Evolutionary conservation across 2,329 filamentous ascomycete genomes (phyloP).

Genomic region (Fusarium nelsonii): DNA sequence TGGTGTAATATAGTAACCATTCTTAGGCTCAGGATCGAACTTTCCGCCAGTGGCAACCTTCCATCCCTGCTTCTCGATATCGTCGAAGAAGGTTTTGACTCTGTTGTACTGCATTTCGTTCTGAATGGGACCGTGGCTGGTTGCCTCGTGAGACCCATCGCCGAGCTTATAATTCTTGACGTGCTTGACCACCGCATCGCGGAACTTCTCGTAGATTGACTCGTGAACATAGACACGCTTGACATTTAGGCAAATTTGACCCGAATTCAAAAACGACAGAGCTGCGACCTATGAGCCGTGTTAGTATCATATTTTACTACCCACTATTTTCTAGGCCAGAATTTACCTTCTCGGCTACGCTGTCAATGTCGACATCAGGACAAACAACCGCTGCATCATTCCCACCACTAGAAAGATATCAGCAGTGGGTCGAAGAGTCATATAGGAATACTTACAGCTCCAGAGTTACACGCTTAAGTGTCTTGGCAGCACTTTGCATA

Average conservation of each 20-base stretch:
- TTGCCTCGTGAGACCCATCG: conserved; percentile 54
- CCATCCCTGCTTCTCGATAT: conserved; percentile 60
- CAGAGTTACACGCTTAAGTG: conserved; percentile 70
- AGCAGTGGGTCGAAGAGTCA: rapidly evolving
- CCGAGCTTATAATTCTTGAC: conserved; percentile 61
- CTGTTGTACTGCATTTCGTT: conserved; percentile 75
- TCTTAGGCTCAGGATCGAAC: conserved; percentile 40
- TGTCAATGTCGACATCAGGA: conserved; percentile 66
- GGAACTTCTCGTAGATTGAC: conserved; percentile 68
- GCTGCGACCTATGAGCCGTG: conserved; percentile 50
- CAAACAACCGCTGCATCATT: conserved; percentile 72
- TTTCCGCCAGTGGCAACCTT: conserved; percentile 56
- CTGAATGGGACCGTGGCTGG: conserved; percentile 69
- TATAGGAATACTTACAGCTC: conserved; percentile 58
- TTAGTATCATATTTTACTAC: background rate
- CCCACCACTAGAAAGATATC: conserved; percentile 56
- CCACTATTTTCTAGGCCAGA: rapidly evolving
- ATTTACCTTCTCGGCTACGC: conserved; percentile 53
- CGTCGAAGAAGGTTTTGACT: conserved; percentile 58
- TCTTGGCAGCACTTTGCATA: conserved; percentile 66
- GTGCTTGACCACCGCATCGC: conserved; percentile 53
- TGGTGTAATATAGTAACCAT: conserved; percentile 69
- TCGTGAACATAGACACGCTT: conserved; percentile 74
- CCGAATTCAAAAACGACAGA: conserved; percentile 68
- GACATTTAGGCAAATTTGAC: conserved; percentile 55